Evolutionary conservation across 306 rosid species (phyloP).

Genomic region (Castanea mollissima): DNA sequence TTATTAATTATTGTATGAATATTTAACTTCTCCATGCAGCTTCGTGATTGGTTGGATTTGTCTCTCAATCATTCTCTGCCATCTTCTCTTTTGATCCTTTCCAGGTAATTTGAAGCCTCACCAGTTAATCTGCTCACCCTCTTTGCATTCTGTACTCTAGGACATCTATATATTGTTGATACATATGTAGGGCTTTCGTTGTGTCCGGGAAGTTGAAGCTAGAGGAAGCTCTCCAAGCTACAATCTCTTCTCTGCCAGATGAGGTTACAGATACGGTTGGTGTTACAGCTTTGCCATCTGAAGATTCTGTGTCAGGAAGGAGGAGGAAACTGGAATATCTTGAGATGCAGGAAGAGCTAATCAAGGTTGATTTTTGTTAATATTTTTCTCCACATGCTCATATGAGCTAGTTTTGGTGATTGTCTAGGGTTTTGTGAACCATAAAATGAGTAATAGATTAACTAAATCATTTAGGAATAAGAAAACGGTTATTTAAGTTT

Average conservation of each 20-base stretch:
- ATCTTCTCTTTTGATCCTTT: conserved; percentile 95
- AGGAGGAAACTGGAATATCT: conserved; percentile 92
- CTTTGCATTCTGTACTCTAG: conserved; percentile 23
- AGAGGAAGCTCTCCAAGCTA: conserved; percentile 89
- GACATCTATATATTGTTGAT: conserved; percentile 14
- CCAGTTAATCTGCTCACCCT: not conserved
- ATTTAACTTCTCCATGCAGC: conserved; percentile 46
- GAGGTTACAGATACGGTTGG: conserved; percentile 94
- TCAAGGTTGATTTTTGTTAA: conserved; percentile 55
- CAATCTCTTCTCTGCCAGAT: conserved; percentile 89
- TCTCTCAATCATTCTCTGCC: conserved; percentile 93
- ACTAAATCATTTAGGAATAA: not conserved
- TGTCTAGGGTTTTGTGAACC: conserved; percentile 1
- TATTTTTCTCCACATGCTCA: conserved; percentile 9
- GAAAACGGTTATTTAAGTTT: not conserved
- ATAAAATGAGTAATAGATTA: not conserved
- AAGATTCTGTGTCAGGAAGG: conserved; percentile 87
- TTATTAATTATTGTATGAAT: conserved; percentile 17
- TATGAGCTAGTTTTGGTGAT: conserved; percentile 13
- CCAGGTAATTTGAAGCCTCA: conserved; percentile 58
- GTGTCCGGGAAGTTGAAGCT: conserved; percentile 81
- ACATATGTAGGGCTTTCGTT: conserved; percentile 65
- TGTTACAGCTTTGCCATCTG: conserved; percentile 86
- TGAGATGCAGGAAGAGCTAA: conserved; percentile 90
- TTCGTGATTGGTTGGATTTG: conserved; percentile 95